phyloP scores from a whole-genome alignment of 1,284 basidiomycete species.

The Ceratobasidium papillatum region DNA sequence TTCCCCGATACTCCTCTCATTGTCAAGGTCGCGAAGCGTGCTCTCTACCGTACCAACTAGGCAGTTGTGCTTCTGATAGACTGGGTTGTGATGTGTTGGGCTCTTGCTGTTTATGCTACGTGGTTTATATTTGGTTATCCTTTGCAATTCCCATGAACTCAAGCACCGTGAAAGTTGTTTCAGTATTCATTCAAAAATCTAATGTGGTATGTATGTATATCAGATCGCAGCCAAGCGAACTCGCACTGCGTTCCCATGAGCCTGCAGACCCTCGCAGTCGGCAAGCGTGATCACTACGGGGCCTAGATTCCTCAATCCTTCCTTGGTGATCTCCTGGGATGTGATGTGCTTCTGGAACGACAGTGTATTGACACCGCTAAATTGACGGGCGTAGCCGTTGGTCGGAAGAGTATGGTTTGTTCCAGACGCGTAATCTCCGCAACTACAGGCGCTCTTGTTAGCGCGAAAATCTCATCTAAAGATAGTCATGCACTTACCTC shows the following conservation, averaged over 20 bases:
- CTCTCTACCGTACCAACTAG: constrained; percentile 86
- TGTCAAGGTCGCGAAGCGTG: constrained; percentile 90
- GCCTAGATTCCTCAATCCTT: constrained; percentile 82
- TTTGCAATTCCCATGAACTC: background rate
- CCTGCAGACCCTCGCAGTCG: constrained; percentile 93
- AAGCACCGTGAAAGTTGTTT: constrained; percentile 11
- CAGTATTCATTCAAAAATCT: constrained; percentile 29
- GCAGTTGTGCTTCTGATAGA: constrained; percentile 1
- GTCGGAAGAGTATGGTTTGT: constrained; percentile 98
- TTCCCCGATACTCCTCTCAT: constrained; percentile 92
- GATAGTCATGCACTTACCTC: constrained; percentile 64
- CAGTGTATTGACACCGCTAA: constrained; percentile 95
- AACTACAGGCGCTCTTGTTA: constrained; percentile 61
- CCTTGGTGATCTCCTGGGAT: constrained; percentile 86
- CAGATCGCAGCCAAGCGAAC: constrained; percentile 61
- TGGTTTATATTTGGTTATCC: constrained; percentile 19
- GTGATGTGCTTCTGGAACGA: constrained; percentile 99
- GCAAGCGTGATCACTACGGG: constrained; percentile 91
- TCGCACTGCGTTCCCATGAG: constrained; percentile 90
- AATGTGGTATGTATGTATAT: constrained; percentile 17
- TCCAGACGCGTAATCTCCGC: constrained; percentile 98
- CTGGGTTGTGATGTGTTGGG: background rate
- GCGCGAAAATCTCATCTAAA: background rate
- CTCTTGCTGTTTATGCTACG: constrained; percentile 29
- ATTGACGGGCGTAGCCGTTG: constrained; percentile 96